A percentile compares a stretch with the other conserved stretches of the same genome.
phyloP scores from a whole-genome alignment of 2,329 filamentous ascomycete genomes.

The Penicillium sp. region DNA sequence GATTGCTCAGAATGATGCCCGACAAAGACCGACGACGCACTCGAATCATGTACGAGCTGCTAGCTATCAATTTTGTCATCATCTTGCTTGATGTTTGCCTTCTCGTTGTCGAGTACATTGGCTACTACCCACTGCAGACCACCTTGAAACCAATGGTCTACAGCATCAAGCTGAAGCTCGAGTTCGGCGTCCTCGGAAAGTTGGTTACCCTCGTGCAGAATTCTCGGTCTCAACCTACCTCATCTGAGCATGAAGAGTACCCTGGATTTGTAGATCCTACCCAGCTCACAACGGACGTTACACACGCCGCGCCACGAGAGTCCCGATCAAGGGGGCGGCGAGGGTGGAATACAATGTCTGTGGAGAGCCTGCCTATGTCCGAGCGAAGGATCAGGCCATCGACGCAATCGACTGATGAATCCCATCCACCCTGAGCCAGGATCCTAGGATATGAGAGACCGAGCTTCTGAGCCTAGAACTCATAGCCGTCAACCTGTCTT shows the following conservation, averaged over 20 bases:
- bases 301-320: constrained; percentile 32
- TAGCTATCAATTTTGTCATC: constrained; percentile 52
- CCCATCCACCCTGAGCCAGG: constrained; percentile 20
- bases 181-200: constrained; percentile 51
- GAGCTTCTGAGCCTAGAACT: background rate
- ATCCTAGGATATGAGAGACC: background rate
- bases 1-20: constrained; percentile 40
- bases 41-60: constrained; percentile 50
- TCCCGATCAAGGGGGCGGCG: constrained; percentile 12
- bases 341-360: constrained; percentile 28
- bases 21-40: constrained; percentile 38
- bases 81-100: constrained; percentile 49
- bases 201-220: constrained; percentile 43
- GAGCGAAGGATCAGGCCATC: constrained; percentile 26
- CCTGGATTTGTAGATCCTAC: constrained; percentile 45
- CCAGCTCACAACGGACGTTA: constrained; percentile 41
- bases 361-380: constrained; percentile 31
- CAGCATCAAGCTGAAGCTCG: constrained; percentile 52
- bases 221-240: constrained; percentile 32
- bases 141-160: constrained; percentile 50
- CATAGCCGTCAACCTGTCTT: background rate
- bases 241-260: constrained; percentile 36
- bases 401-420: constrained; percentile 15
- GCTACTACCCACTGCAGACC: constrained; percentile 47
- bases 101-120: constrained; percentile 46